Conservation (phyloP, 2,329 filamentous ascomycete genomes). For the Beauveria varroae region DNA sequence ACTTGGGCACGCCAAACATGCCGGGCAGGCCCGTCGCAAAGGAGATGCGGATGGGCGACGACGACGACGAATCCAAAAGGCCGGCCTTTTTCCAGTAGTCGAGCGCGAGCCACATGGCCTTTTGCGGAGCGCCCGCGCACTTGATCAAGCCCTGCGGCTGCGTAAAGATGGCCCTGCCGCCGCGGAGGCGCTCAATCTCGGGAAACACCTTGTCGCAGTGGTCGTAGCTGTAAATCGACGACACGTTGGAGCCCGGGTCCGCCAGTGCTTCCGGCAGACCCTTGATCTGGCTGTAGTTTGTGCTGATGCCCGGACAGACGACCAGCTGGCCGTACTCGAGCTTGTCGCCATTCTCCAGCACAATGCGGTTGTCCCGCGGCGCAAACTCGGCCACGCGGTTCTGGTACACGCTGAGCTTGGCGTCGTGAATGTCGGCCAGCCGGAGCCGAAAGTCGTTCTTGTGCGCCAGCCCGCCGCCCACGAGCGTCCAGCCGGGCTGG, state of each 20-base stretch:
- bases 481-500: constrained; percentile 63
- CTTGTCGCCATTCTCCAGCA: constrained; percentile 45
- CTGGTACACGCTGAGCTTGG: constrained; percentile 52
- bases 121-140: constrained; percentile 55
- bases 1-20: constrained; percentile 57
- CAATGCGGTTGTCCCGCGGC: constrained; percentile 50
- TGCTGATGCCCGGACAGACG: constrained; percentile 49
- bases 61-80: constrained; percentile 27
- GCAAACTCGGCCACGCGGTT: constrained; percentile 42
- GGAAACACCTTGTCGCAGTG: constrained; percentile 45
- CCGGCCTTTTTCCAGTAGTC: constrained; percentile 50
- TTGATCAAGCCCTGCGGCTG: constrained; percentile 52
- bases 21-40: constrained; percentile 48
- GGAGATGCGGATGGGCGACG: constrained; percentile 38
- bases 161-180: constrained; percentile 50
- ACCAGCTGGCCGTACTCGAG: constrained; percentile 57
- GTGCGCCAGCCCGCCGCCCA: constrained; percentile 57
- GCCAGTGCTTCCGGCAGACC: constrained; percentile 48
- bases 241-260: constrained; percentile 39
- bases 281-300: constrained; percentile 44
- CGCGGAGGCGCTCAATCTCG: constrained; percentile 38
- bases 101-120: constrained; percentile 54
- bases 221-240: constrained; percentile 51
- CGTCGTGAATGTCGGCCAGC: constrained; percentile 43
- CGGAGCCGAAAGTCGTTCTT: constrained; percentile 50